Base-by-base conservation (phyloP, 1,139 yeast genomes). In the Candida mesenterica region DNA sequence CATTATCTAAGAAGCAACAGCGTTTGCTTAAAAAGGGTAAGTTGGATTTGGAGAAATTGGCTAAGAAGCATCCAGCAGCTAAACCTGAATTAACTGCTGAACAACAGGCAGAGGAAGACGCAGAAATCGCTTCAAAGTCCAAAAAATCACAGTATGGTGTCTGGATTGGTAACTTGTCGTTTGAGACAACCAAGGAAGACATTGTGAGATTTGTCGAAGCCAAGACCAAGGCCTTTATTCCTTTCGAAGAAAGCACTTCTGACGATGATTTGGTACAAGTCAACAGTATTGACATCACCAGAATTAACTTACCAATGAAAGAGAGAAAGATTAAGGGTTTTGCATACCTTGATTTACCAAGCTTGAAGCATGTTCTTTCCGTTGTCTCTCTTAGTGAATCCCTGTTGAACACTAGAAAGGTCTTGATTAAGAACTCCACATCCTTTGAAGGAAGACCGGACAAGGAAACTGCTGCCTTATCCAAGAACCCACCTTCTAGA, bases 131-230 rank as follows among this genome's bases (percentile, higher is more conserved):
- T 32, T 45, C 45, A 41, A 53, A 45, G 41, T 49, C 53, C 35
- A 64, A 57, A 48, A 72, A 71, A 47, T 72, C 82, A 2, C 75
- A 72, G 37, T 79, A 66, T 50, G 95, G 95, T 31, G 94, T 89
- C 17, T 92, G 98, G 98, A 76, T 92, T 31, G 98, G 98, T 32
- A 94, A 92, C 57, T 62, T 94, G 46, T 75, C 96, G 0, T 94
- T 84, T 51, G 94, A 86, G 37, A 89, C 97, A 5, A 72, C 82
- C 1, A 79, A 75, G 49, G 94, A 85, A 27, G 95, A 89, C 43
- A 56, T 92, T 16, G 65, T 68, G 9, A 70, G 82, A 38, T 89
- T 84, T 45, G 62, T 92, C 7, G 64, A 72, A 3, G 72, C 77
- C 8, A 85, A 82, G 52, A 75, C 92, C 0, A 50, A 62, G 9